Evolutionary conservation across 2,329 filamentous ascomycete genomes (phyloP), one percentile per base, ranked within the genome.

Genomic region (Fragosphaeria purpurea): DNA sequence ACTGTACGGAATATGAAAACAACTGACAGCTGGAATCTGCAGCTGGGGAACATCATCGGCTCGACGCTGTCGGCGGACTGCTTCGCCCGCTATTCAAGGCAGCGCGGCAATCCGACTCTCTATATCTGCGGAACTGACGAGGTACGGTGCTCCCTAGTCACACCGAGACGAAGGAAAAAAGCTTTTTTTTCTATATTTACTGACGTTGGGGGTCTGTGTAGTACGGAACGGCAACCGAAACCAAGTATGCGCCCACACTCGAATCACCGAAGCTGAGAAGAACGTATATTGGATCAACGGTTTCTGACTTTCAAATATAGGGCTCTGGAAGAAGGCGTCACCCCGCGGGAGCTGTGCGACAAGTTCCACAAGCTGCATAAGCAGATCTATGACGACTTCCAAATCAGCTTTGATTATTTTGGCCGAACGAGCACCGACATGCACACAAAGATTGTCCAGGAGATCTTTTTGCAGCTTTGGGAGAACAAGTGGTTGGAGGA

Each of bases 141-240:
- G 45, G 54, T 56, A n/a, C 40, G 50, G n/a, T 9, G 3, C 1
- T 34, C 5, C 22, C 22, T 3, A 22, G 22, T 22, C 22, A 3
- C 22, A 22, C 22, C 22, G 22, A 22, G 22, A 22, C 22, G 22
- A 22, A 22, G 2, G 22, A 22, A 2, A 22, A 3, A 22, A 3
- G 22, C n/a, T 22, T 22, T 22, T 22, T 22, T 22, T 22, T 22
- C 22, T 22, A 22, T 22, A 22, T 22, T 22, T 22, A 22, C 22
- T 22, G 22, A 22, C 22, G 22, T 22, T 22, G 22, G 22, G 22
- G 22, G 22, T 41, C 7, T 9, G 35, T 4, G 4, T 10, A 53
- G 70, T 96, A 96, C 67, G 91, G 91, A 52, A 97, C 91, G 5
- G 89, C 91, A 10, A 95, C 90, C 32, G 91, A 96, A 70, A 95